These are phyloP conservation scores for Pseudodiploospora longispora DNA, from an alignment of 2,329 filamentous ascomycete species.

Conservation along the genomic window DNA sequence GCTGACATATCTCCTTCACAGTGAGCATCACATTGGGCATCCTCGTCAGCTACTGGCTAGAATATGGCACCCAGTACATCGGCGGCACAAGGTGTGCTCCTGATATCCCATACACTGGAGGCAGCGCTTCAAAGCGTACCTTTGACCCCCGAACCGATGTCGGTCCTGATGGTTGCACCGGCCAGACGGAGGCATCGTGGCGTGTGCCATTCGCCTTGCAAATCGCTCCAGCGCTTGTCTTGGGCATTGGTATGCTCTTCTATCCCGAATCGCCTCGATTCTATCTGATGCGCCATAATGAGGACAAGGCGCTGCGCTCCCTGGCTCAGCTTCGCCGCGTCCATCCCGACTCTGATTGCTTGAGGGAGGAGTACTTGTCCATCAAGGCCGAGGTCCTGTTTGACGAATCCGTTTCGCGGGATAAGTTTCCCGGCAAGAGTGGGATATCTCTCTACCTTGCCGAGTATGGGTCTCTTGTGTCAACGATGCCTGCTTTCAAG, in stretches of 20 bases:
- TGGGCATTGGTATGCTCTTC: constrained; percentile 46
- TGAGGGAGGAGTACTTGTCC: constrained; percentile 24
- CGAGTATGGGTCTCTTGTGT: constrained; percentile 23
- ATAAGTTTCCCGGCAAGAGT: constrained; percentile 22
- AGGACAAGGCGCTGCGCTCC: constrained; percentile 22
- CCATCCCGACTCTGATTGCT: constrained; percentile 19
- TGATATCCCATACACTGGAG: constrained; percentile 36
- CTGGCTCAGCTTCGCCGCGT: constrained; percentile 25
- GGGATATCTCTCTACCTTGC: constrained; percentile 22
- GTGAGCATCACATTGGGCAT: constrained; percentile 34
- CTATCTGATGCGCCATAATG: constrained; percentile 21
- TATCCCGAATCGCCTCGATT: constrained; percentile 33
- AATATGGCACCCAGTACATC: constrained; percentile 32
- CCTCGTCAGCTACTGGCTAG: constrained; percentile 34
- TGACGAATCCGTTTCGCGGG: constrained; percentile 20
- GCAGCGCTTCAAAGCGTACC: constrained; percentile 23
- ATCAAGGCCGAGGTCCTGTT: constrained; percentile 32
- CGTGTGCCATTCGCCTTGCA: constrained; percentile 41
- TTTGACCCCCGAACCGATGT: constrained; percentile 37
- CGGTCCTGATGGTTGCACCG: constrained; percentile 31
- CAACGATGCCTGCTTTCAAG: constrained; percentile 21
- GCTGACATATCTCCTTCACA: constrained; percentile 1
- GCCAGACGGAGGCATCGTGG: constrained; percentile 36
- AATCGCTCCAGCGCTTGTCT: constrained; percentile 47
- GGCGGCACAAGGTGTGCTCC: constrained; percentile 39